Evolutionary conservation across 73 alveolate species (phyloP).

Genomic region (Tetrahymena thermophila): DNA sequence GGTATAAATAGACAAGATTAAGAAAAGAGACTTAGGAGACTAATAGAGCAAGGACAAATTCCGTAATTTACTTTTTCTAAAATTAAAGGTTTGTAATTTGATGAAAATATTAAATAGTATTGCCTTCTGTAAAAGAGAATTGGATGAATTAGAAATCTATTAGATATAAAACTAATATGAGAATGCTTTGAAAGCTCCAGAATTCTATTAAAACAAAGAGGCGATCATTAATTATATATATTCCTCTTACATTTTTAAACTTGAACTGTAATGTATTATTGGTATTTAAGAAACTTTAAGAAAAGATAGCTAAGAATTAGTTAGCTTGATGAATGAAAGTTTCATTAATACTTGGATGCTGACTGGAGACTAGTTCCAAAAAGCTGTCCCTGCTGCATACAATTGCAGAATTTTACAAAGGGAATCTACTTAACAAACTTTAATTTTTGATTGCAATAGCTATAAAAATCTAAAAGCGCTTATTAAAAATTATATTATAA

Average conservation of each 20-base stretch:
- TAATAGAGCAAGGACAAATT: background rate
- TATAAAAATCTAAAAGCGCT: background rate
- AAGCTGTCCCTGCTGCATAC: constrained; percentile 30
- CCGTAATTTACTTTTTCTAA: background rate
- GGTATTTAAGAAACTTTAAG: constrained; percentile 31
- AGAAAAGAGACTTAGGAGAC: background rate
- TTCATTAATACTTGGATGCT: constrained; percentile 6
- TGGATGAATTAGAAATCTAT: background rate
- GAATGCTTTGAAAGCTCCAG: background rate
- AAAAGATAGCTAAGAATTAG: background rate
- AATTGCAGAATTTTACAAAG: background rate
- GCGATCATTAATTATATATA: background rate
- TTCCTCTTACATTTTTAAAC: background rate
- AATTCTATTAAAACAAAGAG: background rate
- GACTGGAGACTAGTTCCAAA: constrained; percentile 27
- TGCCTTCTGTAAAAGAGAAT: background rate
- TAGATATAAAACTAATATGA: background rate
- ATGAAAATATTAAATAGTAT: background rate
- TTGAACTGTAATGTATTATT: background rate
- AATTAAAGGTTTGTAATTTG: background rate
- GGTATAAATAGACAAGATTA: background rate
- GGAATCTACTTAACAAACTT: background rate
- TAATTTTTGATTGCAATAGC: background rate
- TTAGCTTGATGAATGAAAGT: constrained; percentile 7
- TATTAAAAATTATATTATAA: background rate